Base-by-base conservation (phyloP, 768 basidiomycete species). In the Dendrothele bispora region DNA sequence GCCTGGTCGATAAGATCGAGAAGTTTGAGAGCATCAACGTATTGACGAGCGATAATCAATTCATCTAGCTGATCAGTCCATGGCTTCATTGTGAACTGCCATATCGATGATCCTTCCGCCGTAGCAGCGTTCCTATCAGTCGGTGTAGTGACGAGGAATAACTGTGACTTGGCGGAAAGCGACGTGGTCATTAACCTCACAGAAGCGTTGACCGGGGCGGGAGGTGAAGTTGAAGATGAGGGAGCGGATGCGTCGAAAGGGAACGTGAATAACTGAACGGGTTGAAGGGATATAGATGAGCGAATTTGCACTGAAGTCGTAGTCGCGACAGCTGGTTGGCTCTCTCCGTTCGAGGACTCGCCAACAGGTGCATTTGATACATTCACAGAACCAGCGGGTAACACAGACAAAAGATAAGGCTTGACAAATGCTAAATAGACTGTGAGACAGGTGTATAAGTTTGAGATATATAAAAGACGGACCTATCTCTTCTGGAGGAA, bases 41-140 rank as follows among this genome's bases (percentile, higher is more conserved):
- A 94, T 26, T 75, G 67, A 0, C 84, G 87, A 3, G 64, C 73
- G 26, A 71, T 63, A 3, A 94, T 82, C 17, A 95, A 75, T 57
- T 95, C 91, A 52, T 95, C 91, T 14, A 97, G 76, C 56, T 95
- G 91, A 18, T 84, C 80, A 5, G 79, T 75, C 86, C 92, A 89
- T 0, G 84, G 68, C 53, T 75, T 80, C 77, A 93, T 85, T 7
- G 59, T 53, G 40, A 95, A 70, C 25, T 74, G 72, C 92, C 92
- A 95, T 52, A 98, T 72, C 1, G 80, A 77, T 51, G 83, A 87
- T 2, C 93, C 92, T 55, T 93, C 86, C 2, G 75, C 64, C 5
- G 80, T 63, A 2, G 84, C 80, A 1, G 80, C 68, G 2, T 78
- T 67, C 49, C 83, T 82, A 53, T 95, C 94, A 2, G 73, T 78